Evolutionary conservation across 345 rosid species (phyloP).

Genomic region (Toxicodendron radicans): DNA sequence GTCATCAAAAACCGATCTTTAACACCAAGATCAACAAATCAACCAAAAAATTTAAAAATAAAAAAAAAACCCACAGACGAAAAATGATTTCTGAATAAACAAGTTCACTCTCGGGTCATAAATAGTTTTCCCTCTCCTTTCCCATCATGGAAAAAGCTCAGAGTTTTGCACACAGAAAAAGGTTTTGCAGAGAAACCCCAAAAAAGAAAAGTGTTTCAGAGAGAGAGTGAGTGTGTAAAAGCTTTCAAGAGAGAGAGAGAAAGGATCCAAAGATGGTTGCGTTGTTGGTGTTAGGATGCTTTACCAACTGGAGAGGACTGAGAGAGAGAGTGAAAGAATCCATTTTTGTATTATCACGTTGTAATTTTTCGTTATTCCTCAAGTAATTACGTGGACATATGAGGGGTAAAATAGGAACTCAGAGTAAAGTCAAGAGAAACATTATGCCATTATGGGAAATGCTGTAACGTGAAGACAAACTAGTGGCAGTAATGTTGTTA

Average conservation of each 20-base stretch:
- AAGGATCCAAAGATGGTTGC: constrained; percentile 20
- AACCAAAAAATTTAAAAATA: not conserved
- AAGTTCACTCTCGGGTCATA: constrained; percentile 14
- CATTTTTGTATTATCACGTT: constrained; percentile 4
- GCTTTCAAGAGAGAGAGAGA: not conserved
- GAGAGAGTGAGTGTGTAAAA: not conserved
- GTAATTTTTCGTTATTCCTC: not conserved
- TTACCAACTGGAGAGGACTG: constrained; percentile 12
- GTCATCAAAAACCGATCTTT: constrained; percentile 30
- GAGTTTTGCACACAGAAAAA: not conserved
- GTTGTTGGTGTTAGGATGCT: constrained; percentile 10
- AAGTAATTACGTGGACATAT: not conserved
- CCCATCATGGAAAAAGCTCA: constrained; percentile 13
- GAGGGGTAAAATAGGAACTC: constrained; percentile 13
- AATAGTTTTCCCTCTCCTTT: not conserved
- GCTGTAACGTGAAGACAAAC: not conserved
- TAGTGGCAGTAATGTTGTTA: not conserved
- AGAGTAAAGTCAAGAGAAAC: not conserved
- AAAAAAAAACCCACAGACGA: not conserved
- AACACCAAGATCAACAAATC: not conserved
- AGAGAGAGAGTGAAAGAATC: constrained; percentile 11
- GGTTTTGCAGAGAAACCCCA: constrained; percentile 29
- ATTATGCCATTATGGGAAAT: not conserved
- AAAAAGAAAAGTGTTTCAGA: constrained; percentile 14
- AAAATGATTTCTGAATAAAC: not conserved